Base-by-base conservation (phyloP, 2,329 filamentous ascomycete species). In the Dothideomycetidae sp. region DNA sequence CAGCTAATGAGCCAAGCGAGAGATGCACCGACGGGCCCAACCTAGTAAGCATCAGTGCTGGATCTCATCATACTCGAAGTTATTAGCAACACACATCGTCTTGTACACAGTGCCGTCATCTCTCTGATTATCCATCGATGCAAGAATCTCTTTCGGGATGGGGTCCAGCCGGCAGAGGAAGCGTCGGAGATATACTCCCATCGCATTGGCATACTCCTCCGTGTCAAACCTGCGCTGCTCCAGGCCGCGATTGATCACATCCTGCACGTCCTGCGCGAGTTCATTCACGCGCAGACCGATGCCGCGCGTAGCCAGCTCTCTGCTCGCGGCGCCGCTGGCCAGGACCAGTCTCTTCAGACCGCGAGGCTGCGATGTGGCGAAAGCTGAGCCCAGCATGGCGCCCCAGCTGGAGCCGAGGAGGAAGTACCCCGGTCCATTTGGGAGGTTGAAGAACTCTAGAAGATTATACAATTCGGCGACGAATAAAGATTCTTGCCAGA, bases 361-460 rank as follows among this genome's bases (percentile, higher is more conserved):
- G 12, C 36, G 35, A 3, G 54, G 55, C 26, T 53, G 52, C 11
- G 47, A 44, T 4, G 55, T 53, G 0, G 64, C 64, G 50, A 58
- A 65, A 18, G 56, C 46, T 0, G 54, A 53, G 1, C 50, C 64
- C 0, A 70, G 49, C 62, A 71, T 68, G 0, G 62, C 68, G 10
- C 68, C 67, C 66, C 67, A 71, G 12, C 58, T 64, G 18, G 70
- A 64, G 1, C 67, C 67, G 0, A 62, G 53, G 0, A 70, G 36
- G 42, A 62, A 53, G 35, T 61, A 61, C 0, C 46, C 33, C 3
- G 28, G 4, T 1, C 46, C n/a, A n/a, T n/a, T n/a, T n/a, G n/a
- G 33, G 19, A 41, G 33, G 11, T 29, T 50, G 42, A 64, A 54
- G 40, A 64, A 64, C 1, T 50, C 35, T 4, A 67, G 42, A 0